Conservation (phyloP, 441 rosid species). For the Eutrema salsugineum region DNA sequence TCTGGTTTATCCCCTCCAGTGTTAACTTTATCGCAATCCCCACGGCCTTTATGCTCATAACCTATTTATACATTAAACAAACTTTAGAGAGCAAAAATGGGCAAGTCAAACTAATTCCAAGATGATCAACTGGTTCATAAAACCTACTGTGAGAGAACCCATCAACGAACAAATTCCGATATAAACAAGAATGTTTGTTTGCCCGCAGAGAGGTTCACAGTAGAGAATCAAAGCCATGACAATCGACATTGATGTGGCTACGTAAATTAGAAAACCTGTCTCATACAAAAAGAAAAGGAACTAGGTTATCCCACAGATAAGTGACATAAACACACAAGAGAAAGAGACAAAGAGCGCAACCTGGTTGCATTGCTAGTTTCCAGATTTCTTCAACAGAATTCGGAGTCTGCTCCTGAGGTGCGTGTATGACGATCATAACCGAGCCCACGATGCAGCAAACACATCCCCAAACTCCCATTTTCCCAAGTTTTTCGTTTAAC, state of each 20-base stretch:
- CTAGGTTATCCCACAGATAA: slow-evolving; percentile 1
- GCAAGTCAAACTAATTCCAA: background rate
- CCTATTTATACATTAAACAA: slow-evolving; percentile 31
- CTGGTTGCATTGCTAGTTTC: slow-evolving; percentile 61
- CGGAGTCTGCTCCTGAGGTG: slow-evolving; percentile 57
- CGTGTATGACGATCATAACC: slow-evolving; percentile 60
- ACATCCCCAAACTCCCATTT: slow-evolving; percentile 65
- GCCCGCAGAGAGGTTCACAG: slow-evolving; percentile 66
- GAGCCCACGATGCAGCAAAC: slow-evolving; percentile 66
- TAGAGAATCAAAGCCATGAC: slow-evolving; percentile 54
- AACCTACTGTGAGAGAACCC: slow-evolving; percentile 63
- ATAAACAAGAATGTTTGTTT: slow-evolving; percentile 54
- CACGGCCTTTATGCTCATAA: slow-evolving; percentile 71
- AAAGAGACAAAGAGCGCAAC: slow-evolving; percentile 21
- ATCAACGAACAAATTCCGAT: slow-evolving; percentile 63
- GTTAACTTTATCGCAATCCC: slow-evolving; percentile 75
- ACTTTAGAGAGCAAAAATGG: background rate
- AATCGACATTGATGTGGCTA: slow-evolving; percentile 44
- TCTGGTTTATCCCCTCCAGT: slow-evolving; percentile 56
- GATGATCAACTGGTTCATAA: background rate
- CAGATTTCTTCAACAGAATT: slow-evolving; percentile 57
- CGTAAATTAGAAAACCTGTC: slow-evolving; percentile 62
- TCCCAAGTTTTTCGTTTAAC: slow-evolving; percentile 51
- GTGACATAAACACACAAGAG: background rate
- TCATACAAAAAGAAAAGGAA: background rate